These are phyloP conservation scores for Pulveroboletus ravenelii DNA, from an alignment of 768 basidiomycete genomes.

Conservation along the genomic window DNA sequence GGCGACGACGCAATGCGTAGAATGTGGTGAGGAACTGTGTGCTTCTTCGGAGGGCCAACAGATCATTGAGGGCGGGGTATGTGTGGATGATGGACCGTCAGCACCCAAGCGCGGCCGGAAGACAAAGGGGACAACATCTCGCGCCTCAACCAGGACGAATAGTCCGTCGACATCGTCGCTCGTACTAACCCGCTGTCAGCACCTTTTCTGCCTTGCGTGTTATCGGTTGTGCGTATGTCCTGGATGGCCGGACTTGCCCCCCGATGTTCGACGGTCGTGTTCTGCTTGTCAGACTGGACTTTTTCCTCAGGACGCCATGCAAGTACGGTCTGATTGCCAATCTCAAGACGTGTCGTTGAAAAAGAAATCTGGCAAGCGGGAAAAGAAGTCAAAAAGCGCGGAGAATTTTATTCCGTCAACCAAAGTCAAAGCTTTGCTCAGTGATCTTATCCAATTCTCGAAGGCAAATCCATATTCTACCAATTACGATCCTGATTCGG, in stretches of 20 bases:
- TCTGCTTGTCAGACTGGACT: conserved; percentile 74
- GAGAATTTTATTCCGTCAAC: conserved; percentile 76
- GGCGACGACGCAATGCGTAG: conserved; percentile 82
- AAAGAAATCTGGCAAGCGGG: conserved; percentile 61
- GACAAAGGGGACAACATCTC: conserved; percentile 53
- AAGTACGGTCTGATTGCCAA: conserved; percentile 61
- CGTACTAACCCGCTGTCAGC: conserved; percentile 88
- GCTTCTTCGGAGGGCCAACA: conserved; percentile 40
- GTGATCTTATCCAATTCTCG: conserved; percentile 78
- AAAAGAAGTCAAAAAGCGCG: conserved; percentile 58
- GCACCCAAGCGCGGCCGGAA: conserved; percentile 49
- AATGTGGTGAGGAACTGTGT: conserved; percentile 78
- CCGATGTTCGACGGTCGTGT: conserved; percentile 60
- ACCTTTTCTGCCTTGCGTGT: conserved; percentile 85
- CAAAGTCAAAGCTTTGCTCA: conserved; percentile 79
- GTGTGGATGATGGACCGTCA: conserved; percentile 48
- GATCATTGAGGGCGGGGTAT: conserved; percentile 37
- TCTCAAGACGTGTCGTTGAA: conserved; percentile 42
- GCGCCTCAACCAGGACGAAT: conserved; percentile 67
- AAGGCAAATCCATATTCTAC: conserved; percentile 77
- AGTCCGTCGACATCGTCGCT: conserved; percentile 63
- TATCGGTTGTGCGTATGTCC: conserved; percentile 77
- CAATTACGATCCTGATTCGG: conserved; percentile 75
- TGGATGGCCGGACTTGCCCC: conserved; percentile 69
- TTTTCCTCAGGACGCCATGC: conserved; percentile 69